Evolutionary conservation across 768 basidiomycete species (phyloP).

Genomic region (Trametes cinnabarina): DNA sequence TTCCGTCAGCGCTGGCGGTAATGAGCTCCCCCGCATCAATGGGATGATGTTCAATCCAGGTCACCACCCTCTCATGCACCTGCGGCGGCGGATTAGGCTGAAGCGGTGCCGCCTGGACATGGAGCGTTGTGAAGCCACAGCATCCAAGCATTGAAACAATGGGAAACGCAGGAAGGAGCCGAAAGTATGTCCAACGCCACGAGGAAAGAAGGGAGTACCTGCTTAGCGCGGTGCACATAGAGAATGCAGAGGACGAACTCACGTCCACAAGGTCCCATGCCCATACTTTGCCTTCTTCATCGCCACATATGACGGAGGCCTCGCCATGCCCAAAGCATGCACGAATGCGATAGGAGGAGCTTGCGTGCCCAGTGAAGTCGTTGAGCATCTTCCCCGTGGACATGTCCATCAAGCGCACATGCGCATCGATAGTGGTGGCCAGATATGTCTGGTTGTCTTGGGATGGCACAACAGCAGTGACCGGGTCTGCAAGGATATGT

Average conservation of each 20-base stretch:
- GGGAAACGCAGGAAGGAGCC: too few relatives aligned
- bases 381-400: constrained; percentile 81
- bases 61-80: constrained; percentile 80
- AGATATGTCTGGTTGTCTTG: constrained; percentile 79
- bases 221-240: constrained; percentile 3
- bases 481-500: too few relatives aligned
- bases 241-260: constrained; percentile 27
- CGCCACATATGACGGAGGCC: constrained; percentile 79
- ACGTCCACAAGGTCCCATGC: constrained; percentile 93
- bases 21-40: constrained; percentile 78
- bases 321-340: constrained; percentile 84
- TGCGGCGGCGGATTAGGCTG: constrained; percentile 73
- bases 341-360: constrained; percentile 73
- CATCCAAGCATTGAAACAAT: too few relatives aligned
- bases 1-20: constrained; percentile 89
- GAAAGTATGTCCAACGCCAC: not conserved
- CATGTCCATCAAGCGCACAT: constrained; percentile 82
- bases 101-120: constrained; percentile 61
- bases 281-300: constrained; percentile 88
- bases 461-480: constrained; percentile 79
- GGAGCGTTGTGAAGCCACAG: not conserved
- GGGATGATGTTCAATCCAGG: constrained; percentile 92
- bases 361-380: constrained; percentile 75
- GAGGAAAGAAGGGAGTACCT: not conserved
- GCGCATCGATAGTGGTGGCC: constrained; percentile 80